Conservation (phyloP, 2,329 filamentous ascomycete species). For the Aspergillus sp. region DNA sequence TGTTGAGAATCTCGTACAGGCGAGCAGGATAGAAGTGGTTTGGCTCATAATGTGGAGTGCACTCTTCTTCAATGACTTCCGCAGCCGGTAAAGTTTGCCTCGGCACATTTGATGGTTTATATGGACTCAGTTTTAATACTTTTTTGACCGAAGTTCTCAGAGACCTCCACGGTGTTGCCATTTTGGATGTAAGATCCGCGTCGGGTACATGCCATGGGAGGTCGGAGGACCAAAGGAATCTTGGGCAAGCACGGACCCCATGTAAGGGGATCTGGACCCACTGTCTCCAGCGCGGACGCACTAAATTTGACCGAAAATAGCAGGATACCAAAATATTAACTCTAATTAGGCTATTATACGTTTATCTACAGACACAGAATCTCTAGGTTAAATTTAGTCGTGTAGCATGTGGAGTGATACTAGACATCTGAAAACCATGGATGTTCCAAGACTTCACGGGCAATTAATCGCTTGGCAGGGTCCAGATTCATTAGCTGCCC, state of each 20-base stretch:
- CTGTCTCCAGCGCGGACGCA: no score
- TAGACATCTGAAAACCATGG: conserved; percentile 24
- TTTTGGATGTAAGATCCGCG: no score
- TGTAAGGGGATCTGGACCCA: not conserved
- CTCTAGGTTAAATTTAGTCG: no score
- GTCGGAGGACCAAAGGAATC: not conserved
- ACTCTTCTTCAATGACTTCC: conserved; percentile 17
- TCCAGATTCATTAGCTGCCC: conserved; percentile 30
- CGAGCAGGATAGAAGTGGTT: conserved; percentile 20
- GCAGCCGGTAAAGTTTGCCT: conserved; percentile 11
- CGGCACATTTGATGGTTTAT: conserved; percentile 2
- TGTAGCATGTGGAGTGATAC: not conserved
- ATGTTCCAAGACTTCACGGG: conserved; percentile 32
- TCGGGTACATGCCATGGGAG: no score
- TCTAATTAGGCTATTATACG: no score
- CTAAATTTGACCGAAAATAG: no score
- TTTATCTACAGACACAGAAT: no score
- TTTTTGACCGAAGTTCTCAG: not conserved
- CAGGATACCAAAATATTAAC: no score
- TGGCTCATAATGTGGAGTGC: conserved; percentile 16
- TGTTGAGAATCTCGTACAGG: conserved; percentile 27
- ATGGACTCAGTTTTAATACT: not conserved
- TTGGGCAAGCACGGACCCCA: not conserved
- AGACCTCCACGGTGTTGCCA: not conserved
- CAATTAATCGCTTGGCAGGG: conserved; percentile 30